Base-by-base conservation (phyloP, 192 early-diverging fungal genomes). In the Entophlyctis luteolus region DNA sequence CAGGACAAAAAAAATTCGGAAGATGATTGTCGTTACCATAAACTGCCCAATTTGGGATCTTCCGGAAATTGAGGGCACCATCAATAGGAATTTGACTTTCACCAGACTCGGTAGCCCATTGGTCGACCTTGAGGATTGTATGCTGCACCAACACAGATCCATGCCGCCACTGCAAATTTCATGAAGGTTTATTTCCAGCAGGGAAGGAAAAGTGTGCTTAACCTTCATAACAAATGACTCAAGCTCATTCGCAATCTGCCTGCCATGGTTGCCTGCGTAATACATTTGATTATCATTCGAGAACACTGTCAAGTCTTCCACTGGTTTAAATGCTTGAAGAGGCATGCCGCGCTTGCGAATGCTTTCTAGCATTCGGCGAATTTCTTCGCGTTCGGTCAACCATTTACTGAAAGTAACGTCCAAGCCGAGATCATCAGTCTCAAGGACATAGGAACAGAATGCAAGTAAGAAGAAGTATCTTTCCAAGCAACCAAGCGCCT, bases 121-220 rank as follows among this genome's bases (percentile, higher is more conserved):
- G 77, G 39, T 87, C 86, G 1, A 84, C 72, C 65, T 87, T 87
- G 34, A 87, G 69, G 53, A 87, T 84, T 1, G 81, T 84, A 46
- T 87, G 75, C 0, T 72, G 74, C 18, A 71, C 80, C 2, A 87
- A 70, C 10, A 87, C 86, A 45, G 72, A 62, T 18, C 86, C 86
- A 10, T 74, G 68, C 31, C 86, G 71, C 42, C 75, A 70, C 77
- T 82, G 55, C 36, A 35, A 1, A 5, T 6, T 1, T 29, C 42
- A 48, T 16, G 0, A n/a, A n/a, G n/a, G n/a, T n/a, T n/a, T n/a
- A n/a, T n/a, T n/a, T n/a, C n/a, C 42, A 45, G 42, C 10, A 10
- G 42, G n/a, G 42, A 45, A 10, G 10, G 29, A 53, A 53, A 14
- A 53, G 23, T 53, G 22, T 12, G 25, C 50, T 14, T 72, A 62